phyloP scores from a whole-genome alignment of 805 yeast species.

The Ogataea thermomethanolica region DNA sequence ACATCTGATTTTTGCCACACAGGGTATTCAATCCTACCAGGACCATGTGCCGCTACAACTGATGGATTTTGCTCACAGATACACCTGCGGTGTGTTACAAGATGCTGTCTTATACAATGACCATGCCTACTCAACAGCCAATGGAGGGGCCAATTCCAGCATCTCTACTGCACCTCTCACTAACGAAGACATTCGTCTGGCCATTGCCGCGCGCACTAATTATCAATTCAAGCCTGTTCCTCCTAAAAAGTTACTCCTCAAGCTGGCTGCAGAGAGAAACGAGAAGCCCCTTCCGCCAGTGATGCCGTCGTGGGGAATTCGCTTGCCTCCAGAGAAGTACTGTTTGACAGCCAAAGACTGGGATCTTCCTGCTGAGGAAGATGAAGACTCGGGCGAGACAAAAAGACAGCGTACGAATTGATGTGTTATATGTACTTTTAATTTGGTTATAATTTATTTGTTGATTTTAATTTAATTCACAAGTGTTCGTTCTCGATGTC shows the following conservation, averaged over 20 bases:
- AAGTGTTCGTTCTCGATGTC: slow-evolving; percentile 27
- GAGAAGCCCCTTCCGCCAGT: slow-evolving; percentile 88
- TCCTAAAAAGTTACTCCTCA: slow-evolving; percentile 87
- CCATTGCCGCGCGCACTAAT: slow-evolving; percentile 91
- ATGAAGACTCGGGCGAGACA: slow-evolving; percentile 1
- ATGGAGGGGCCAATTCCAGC: slow-evolving; percentile 39
- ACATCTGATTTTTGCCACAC: slow-evolving; percentile 89
- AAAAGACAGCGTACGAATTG: slow-evolving; percentile 1
- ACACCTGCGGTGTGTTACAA: slow-evolving; percentile 79
- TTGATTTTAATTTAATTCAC: slow-evolving; percentile 1
- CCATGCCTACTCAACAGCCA: slow-evolving; percentile 52
- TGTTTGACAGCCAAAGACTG: slow-evolving; percentile 84
- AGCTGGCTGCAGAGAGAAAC: slow-evolving; percentile 89
- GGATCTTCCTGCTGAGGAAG: slow-evolving; percentile 52
- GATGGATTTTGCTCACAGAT: slow-evolving; percentile 93
- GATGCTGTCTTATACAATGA: slow-evolving; percentile 90
- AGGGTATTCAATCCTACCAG: slow-evolving; percentile 86
- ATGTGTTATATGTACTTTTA: neutral
- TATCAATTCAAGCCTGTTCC: slow-evolving; percentile 95
- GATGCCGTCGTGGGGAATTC: slow-evolving; percentile 84
- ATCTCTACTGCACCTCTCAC: slow-evolving; percentile 49
- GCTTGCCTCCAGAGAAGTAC: slow-evolving; percentile 96
- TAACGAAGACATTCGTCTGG: slow-evolving; percentile 87
- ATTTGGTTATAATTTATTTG: slow-evolving; percentile 1
- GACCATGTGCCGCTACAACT: slow-evolving; percentile 94